Evolutionary conservation across 208 protist species (phyloP), one percentile per base, ranked within the genome.

Genomic region (Polymyxa betae): DNA sequence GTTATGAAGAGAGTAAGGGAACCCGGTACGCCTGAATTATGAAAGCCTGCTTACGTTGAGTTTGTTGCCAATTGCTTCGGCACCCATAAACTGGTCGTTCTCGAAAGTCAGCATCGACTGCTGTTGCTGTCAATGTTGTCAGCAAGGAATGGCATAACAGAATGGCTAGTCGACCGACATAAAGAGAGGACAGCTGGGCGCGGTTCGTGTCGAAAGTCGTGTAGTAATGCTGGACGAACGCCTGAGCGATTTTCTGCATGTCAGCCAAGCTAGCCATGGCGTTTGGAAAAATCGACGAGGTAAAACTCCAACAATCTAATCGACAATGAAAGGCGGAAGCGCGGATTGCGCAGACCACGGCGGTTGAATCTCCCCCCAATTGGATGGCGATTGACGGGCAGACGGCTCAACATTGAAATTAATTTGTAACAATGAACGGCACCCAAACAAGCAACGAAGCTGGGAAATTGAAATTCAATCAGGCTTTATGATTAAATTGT

Each of bases 141-240:
- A 29, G 29, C 29, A 16, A 66, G 54, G 54, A 32, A 66, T 29
- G 54, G 20, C 16, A 66, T 66, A 29, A 16, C 16, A 29, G 29
- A 16, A 29, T 16, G 20, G 29, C 20, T 29, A 16, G 54, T 32
- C 16, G 54, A 66, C 54, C 20, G 54, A 66, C 54, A 29, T 89
- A 89, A 45, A 89, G 82, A 0, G 82, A 45, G 16, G 38, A 45
- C 12, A 89, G 82, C 12, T 43, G 10, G 5, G 35, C 38, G 20
- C 82, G 82, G 82, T 43, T 45, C 38, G 82, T 89, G 82, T 89
- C 82, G 40, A 89, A 89, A 0, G 82, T 89, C 35, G 12, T 43
- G 82, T 89, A 89, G 82, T 89, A 89, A n/a, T 89, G 82, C 82
- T 89, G 1, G 1, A 45, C 35, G 82, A 89, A 89, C 0, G 82